Base-by-base conservation (phyloP, 139 green algal species). In the Penium margaritaceum region DNA sequence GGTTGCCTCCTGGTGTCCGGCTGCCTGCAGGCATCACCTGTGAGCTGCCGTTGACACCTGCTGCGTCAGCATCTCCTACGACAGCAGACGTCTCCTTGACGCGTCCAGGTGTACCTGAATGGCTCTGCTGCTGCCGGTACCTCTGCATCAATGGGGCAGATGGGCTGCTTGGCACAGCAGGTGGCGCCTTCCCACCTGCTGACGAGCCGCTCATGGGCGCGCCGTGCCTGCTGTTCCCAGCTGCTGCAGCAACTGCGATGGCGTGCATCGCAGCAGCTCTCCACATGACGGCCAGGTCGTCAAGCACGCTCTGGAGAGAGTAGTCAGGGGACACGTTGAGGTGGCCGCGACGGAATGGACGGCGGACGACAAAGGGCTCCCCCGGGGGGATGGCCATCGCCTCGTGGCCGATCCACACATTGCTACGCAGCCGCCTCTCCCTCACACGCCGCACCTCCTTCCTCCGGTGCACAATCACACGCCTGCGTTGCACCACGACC, bases 241-340 rank as follows among this genome's bases (percentile, higher is more conserved):
- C 2, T 27, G n/a, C 32, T 39, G 58, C 32, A 39, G 32, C 32
- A 66, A 30, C 9, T 24, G 57, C 57, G 7, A 3, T 36, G 30
- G 57, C 15, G 57, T 19, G 30, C 21, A 65, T 21, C 15, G 30
- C 21, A 65, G 60, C 70, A 3, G 3, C 0, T 5, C 27, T 34
- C 70, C 70, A 77, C 55, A 77, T 70, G 55, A 55, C 55, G 12
- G n/a, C 1, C 32, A 77, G 35, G 57, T 77, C 70, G 34, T 70
- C 70, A 19, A 69, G 38, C 51, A 75, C 68, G 37, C 51, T 34
- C 39, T 51, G 63, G 21, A 79, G 38, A 14, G 72, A 76, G 63
- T 79, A 76, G 7, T 2, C 15, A 21, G 27, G 6, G 21, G n/a
- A 66, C 15, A 47, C 51, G 38, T 74, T 79, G 32, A 79, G 44